These are phyloP conservation scores for Hyaloperonospora arabidopsidis DNA, from an alignment of 352 stramenopile genomes.

Conservation along the genomic window DNA sequence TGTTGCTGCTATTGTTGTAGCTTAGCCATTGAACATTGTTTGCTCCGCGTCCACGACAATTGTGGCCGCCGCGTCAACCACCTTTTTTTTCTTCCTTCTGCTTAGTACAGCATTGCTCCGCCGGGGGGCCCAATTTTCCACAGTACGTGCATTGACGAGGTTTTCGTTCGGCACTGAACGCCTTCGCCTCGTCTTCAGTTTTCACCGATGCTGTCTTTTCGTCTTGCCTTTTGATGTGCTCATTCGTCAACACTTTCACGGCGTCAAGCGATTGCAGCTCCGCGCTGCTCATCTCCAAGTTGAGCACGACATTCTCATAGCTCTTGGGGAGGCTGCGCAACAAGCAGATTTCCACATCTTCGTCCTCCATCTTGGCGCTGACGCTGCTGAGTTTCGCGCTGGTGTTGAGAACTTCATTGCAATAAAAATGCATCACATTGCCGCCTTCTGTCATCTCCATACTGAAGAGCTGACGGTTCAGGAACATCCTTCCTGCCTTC, in stretches of 20 bases:
- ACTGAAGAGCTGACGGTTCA: conserved; percentile 16
- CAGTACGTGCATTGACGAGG: conserved; percentile 9
- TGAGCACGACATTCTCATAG: conserved; percentile 5
- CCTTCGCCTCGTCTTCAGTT: conserved; percentile 11
- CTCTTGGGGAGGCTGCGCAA: conserved; percentile 1
- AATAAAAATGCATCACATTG: conserved; percentile 8
- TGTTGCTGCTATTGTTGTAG: no score
- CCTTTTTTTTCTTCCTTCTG: conserved; percentile 6
- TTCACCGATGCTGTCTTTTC: conserved; percentile 7
- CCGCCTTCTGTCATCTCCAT: conserved; percentile 5
- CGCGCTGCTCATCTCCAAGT: conserved; percentile 16
- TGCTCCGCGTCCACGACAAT: conserved; percentile 6
- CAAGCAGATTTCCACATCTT: conserved; percentile 5
- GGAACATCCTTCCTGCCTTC: conserved; percentile 19
- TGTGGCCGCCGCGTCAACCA: conserved; percentile 2
- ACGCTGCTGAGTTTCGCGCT: conserved; percentile 2
- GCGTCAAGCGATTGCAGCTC: conserved; percentile 12
- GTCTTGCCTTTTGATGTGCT: conserved; percentile 13
- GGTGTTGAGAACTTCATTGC: conserved; percentile 5
- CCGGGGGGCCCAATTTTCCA: conserved; percentile 12
- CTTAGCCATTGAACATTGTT: conserved; percentile 8
- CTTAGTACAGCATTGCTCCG: conserved; percentile 18
- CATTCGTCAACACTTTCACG: conserved; percentile 18
- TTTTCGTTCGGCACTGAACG: conserved; percentile 13
- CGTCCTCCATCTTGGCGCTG: conserved; percentile 8